Evolutionary conservation across 1,284 basidiomycete genomes (phyloP).

Genomic region (Puccinia horiana): DNA sequence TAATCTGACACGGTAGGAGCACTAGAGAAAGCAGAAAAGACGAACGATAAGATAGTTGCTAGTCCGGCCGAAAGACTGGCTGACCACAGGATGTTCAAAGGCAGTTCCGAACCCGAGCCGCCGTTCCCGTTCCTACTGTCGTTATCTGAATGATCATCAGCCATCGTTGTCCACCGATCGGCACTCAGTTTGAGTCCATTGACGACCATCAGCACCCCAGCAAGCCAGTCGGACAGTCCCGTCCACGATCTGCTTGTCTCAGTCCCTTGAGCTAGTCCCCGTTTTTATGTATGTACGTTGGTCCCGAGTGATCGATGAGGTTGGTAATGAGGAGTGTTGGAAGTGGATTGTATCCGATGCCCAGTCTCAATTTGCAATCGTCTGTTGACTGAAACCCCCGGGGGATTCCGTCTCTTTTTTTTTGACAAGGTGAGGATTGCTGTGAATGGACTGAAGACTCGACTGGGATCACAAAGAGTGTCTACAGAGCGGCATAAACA

Average conservation of each 20-base stretch:
- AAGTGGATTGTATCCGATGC: no score
- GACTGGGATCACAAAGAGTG: no score
- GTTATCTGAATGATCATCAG: not conserved
- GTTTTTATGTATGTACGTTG: not conserved
- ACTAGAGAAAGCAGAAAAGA: not conserved
- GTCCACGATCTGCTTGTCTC: not conserved
- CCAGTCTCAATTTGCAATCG: no score
- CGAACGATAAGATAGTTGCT: conserved; percentile 38
- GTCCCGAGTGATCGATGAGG: not conserved
- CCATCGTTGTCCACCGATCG: not conserved
- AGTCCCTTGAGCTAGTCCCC: not conserved
- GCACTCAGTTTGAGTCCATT: not conserved
- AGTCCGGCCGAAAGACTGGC: conserved; percentile 31
- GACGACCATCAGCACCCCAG: not conserved
- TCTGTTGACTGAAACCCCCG: conserved; percentile 3
- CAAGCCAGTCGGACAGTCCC: not conserved
- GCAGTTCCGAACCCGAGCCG: conserved; percentile 31
- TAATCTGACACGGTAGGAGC: not conserved
- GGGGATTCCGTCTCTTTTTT: no score
- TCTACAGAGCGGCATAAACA: no score
- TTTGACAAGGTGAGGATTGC: no score
- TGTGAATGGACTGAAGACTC: no score
- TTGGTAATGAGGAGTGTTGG: not conserved
- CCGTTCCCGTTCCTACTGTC: not conserved
- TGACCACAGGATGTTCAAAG: conserved; percentile 18